Evolutionary conservation across 192 early-diverging fungal species (phyloP).

Genomic region (Spizellomyces sp.): DNA sequence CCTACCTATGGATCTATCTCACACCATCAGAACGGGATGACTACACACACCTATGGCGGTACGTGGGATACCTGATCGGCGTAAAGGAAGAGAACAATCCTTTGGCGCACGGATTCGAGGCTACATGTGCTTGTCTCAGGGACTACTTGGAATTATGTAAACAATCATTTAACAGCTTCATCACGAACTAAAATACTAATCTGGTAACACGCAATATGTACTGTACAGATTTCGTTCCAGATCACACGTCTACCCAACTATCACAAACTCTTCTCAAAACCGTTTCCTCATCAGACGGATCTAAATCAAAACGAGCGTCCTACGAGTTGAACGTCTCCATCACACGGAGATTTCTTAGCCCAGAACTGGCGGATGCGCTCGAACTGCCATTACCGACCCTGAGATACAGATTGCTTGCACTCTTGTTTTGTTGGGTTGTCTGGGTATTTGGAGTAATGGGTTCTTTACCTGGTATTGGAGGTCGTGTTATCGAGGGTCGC

Average conservation of each 20-base stretch:
- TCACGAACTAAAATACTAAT: not conserved
- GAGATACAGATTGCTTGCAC: not conserved
- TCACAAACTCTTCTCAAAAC: conserved; percentile 2
- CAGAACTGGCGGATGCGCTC: conserved; percentile 13
- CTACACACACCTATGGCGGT: conserved; percentile 53
- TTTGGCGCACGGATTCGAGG: conserved; percentile 12
- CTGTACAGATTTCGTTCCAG: conserved; percentile 6
- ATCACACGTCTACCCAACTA: conserved; percentile 2
- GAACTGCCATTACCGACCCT: not conserved
- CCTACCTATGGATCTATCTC: conserved; percentile 31
- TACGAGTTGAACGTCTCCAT: conserved; percentile 10
- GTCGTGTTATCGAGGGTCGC: not conserved
- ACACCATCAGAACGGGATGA: conserved; percentile 38
- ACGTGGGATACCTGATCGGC: conserved; percentile 52
- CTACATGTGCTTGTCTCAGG: conserved; percentile 2
- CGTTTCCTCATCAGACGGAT: conserved; percentile 2
- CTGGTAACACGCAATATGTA: not conserved
- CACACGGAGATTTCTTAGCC: conserved; percentile 6
- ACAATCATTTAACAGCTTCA: not conserved
- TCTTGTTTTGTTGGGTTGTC: not conserved
- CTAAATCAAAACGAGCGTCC: not conserved
- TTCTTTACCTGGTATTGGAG: not conserved
- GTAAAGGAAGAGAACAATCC: conserved; percentile 48
- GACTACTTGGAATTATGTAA: conserved; percentile 19
- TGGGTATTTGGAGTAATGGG: conserved; percentile 5